These are phyloP conservation scores for Lecanicillium sp. DNA, from an alignment of 2,329 filamentous ascomycete species.

Conservation along the genomic window DNA sequence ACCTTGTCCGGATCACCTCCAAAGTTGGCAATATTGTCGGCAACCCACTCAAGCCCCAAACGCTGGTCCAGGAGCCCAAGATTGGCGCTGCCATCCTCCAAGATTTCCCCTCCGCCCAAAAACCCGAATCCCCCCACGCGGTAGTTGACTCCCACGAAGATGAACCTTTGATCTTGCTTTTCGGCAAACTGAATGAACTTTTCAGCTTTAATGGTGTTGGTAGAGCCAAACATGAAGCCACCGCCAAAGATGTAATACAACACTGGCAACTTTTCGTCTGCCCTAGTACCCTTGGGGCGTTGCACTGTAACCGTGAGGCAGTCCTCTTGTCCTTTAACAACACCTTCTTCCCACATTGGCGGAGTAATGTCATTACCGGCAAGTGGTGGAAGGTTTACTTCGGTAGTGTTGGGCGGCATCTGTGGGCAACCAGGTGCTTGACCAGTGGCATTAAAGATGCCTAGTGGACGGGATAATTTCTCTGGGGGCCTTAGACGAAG, in stretches of 20 bases:
- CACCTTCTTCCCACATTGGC: too few relatives aligned
- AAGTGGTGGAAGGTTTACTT: constrained; percentile 28
- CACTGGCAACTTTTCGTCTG: constrained; percentile 41
- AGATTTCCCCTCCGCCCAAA: constrained; percentile 46
- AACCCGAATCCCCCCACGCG: constrained; percentile 57
- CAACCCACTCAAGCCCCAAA: constrained; percentile 52
- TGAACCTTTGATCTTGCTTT: constrained; percentile 42
- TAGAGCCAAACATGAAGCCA: constrained; percentile 30
- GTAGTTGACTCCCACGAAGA: constrained; percentile 59
- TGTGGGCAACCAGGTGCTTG: constrained; percentile 49
- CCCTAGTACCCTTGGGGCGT: constrained; percentile 33
- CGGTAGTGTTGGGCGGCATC: constrained; percentile 38
- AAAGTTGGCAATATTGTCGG: constrained; percentile 56
- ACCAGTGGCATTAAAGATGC: constrained; percentile 31
- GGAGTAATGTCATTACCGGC: constrained; percentile 34
- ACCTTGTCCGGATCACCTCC: constrained; percentile 58
- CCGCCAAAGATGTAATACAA: constrained; percentile 52
- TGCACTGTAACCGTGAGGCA: constrained; percentile 41
- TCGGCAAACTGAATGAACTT: constrained; percentile 26
- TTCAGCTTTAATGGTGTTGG: too few relatives aligned
- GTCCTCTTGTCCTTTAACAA: constrained; percentile 37
- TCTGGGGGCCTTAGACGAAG: too few relatives aligned
- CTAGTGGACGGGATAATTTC: too few relatives aligned
- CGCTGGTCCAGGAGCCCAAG: constrained; percentile 53
- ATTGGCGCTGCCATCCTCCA: constrained; percentile 47